Evolutionary conservation across 805 yeast genomes (phyloP), one percentile per base, ranked within the genome.

Genomic region (Sugiyamaella boreocaroliniensis): DNA sequence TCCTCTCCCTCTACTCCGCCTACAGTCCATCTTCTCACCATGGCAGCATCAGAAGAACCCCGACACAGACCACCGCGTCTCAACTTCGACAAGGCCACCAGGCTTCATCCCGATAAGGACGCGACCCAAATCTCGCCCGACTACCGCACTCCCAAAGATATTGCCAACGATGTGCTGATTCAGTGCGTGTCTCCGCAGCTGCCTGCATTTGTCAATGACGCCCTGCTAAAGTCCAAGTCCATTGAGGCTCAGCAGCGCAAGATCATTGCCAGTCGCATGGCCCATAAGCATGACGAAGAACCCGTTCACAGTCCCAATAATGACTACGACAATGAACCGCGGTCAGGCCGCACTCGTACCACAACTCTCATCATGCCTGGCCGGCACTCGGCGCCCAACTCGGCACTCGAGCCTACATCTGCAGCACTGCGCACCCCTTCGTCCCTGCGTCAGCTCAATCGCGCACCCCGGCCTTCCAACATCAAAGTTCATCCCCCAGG

Each of bases 151-250:
- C 61, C 68, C 2, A 60, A 59, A 41, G 67, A 64, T 29, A 61
- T 64, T 16, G 64, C 61, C 32, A 61, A 63, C 48, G 67, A 60
- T 37, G 59, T 64, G 20, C 67, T 67, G 18, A 49, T 64, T 34
- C 67, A 64, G 45, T 64, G 68, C 48, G 65, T 64, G 29, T 62
- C 66, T 10, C 68, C 68, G 5, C 62, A 61, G 11, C 48, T 64
- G 42, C 62, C 67, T 18, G 54, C 61, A n/a, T 58, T 56, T 54
- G 51, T 54, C 50, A 55, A 50, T 47, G 66, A 61, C 34, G 64
- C 64, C n/a, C 53, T 64, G 32, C 37, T 58, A 29, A 37, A 53
- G 29, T 58, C 65, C 46, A 54, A 54, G 45, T 55, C 58, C 18
- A 62, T 64, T 20, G 67, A 63, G 50, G 58, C 55, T 37, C 60